phyloP scores from a whole-genome alignment of 2,329 filamentous ascomycete species.

The Alternaria sp. region DNA sequence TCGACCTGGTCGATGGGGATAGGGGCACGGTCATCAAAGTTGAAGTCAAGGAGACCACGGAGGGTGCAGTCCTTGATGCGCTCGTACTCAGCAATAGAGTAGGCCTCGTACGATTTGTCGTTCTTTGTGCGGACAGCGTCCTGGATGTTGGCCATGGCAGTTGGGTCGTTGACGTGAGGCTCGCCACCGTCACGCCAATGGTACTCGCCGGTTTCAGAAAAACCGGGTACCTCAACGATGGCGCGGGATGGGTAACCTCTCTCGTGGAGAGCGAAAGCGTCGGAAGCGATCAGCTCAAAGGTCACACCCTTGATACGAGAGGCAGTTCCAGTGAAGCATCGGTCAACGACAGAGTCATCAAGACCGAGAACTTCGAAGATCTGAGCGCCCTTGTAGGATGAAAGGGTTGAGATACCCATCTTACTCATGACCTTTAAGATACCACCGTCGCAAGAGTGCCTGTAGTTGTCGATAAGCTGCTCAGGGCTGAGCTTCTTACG shows the following conservation, averaged over 20 bases:
- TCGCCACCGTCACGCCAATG: constrained; percentile 98
- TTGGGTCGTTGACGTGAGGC: constrained; percentile 92
- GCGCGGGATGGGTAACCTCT: constrained; percentile 85
- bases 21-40: constrained; percentile 83
- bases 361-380: constrained; percentile 97
- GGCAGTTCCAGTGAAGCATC: constrained; percentile 93
- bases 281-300: constrained; percentile 91
- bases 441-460: constrained; percentile 93
- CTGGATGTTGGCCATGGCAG: constrained; percentile 94
- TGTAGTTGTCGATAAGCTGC: constrained; percentile 91
- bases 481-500: constrained; percentile 86
- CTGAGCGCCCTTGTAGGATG: constrained; percentile 96
- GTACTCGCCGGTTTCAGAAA: constrained; percentile 94
- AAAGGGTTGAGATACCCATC: constrained; percentile 97
- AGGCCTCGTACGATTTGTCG: constrained; percentile 97
- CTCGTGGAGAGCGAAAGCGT: constrained; percentile 94
- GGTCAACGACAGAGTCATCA: constrained; percentile 89
- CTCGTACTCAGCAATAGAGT: constrained; percentile 91
- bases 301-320: constrained; percentile 94
- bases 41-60: constrained; percentile 92
- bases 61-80: constrained; percentile 97
- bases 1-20: constrained; percentile 97
- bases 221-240: constrained; percentile 78
- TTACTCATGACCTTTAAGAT: constrained; percentile 99
- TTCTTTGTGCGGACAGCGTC: constrained; percentile 97